Base-by-base conservation (phyloP, 805 yeast genomes). In the Ogataea glucozyma region DNA sequence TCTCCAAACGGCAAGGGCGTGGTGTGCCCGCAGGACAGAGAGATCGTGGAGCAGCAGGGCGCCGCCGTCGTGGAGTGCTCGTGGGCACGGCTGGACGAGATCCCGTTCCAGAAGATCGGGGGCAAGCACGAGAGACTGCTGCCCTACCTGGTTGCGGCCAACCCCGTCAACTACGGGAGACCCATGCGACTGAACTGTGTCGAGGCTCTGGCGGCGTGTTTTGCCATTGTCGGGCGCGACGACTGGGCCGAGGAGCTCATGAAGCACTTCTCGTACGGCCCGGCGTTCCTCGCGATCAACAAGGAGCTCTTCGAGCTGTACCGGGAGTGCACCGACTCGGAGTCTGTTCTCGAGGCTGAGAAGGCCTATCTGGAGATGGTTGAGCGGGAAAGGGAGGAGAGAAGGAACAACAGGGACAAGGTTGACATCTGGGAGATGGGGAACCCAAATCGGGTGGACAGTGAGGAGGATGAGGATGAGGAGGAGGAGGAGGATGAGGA, bases 61-160 rank as follows among this genome's bases (percentile, higher is more conserved):
- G 93, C 89, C n/a, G 96, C 99, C 0, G 99, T 93, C 7, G 98
- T 93, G 2, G 99, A 93, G 62, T 91, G 98, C 65, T 88, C 97
- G 2, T 93, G 99, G 99, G 99, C 99, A 0, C 71, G 98, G 42
- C 63, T 93, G n/a, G 96, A 89, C 43, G 99, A 93, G 62, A 81
- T 93, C n/a, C 99, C 99, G 4, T 93, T 93, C 65, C 70, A 75
- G 47, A 88, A 86, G 58, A 89, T 93, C 45, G 98, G 98, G 4
- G 98, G 98, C 4, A 80, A 78, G 47, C 74, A 88, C 56, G 96
- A 91, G 59, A 71, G 99, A 36, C 69, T 93, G 22, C 62, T 93
- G 44, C 99, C 99, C 0, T 93, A 91, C 56, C 69, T 93, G 36
- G 89, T 93, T 8, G 98, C 98, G 4, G 96, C 98, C 0, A 93